phyloP scores from a whole-genome alignment of 495 filamentous ascomycete genomes.

The Penicillium cosmopolitanum region DNA sequence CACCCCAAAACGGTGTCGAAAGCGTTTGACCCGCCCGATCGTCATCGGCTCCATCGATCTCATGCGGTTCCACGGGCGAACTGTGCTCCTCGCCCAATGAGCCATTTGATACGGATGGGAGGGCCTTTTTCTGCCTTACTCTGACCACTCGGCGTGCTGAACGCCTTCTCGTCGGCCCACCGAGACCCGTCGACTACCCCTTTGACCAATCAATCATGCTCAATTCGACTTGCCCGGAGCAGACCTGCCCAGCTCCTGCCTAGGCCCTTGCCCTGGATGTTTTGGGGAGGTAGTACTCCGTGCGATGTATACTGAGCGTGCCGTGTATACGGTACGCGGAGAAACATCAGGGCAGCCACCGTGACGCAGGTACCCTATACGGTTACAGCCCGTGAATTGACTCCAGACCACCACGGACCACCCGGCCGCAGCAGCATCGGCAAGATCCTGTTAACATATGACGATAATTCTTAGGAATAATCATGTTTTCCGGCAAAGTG shows the following conservation, averaged over 20 bases:
- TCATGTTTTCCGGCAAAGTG: constrained; percentile 34
- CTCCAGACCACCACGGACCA: constrained; percentile 19
- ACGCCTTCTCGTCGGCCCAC: constrained; percentile 13
- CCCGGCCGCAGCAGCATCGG: constrained; percentile 12
- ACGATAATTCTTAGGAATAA: constrained; percentile 50
- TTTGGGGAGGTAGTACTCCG: neutral
- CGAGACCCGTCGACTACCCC: neutral
- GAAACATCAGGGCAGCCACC: constrained; percentile 16
- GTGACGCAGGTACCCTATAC: constrained; percentile 33
- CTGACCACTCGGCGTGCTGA: constrained; percentile 1
- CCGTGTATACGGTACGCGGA: constrained; percentile 26
- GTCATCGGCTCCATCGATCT: constrained; percentile 49
- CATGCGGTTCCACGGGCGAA: constrained; percentile 38
- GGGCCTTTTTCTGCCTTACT: constrained; percentile 22
- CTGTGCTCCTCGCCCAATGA: constrained; percentile 33
- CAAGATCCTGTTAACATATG: constrained; percentile 30
- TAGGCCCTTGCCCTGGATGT: constrained; percentile 5
- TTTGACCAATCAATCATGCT: constrained; percentile 17
- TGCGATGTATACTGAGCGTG: neutral
- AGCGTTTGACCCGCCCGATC: constrained; percentile 43
- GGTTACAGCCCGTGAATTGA: neutral
- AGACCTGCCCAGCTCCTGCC: constrained; percentile 1
- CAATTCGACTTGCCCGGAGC: constrained; percentile 9
- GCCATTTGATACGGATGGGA: constrained; percentile 13
- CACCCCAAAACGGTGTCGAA: constrained; percentile 31